These are phyloP conservation scores for Gaeumannomyces sp. DNA, from an alignment of 2,329 filamentous ascomycete genomes.

Conservation along the genomic window DNA sequence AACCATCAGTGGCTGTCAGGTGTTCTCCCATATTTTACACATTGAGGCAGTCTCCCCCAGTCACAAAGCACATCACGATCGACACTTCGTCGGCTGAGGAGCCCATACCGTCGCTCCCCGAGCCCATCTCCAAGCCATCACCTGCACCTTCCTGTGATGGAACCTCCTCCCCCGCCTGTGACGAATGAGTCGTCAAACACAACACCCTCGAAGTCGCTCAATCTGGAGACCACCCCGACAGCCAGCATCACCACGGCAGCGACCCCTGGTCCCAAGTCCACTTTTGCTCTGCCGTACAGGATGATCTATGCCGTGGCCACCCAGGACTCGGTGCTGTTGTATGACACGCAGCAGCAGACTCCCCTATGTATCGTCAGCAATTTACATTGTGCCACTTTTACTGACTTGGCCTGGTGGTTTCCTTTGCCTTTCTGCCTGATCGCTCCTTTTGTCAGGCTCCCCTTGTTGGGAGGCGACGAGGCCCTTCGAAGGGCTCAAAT, in stretches of 20 bases:
- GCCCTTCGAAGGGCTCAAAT: not conserved
- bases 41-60: constrained; percentile 59
- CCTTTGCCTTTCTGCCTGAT: not conserved
- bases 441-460: not conserved
- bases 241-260: constrained; percentile 41
- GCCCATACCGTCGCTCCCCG: constrained; percentile 74
- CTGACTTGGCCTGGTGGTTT: constrained; percentile 83
- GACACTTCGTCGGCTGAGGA: constrained; percentile 88
- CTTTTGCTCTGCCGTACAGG: constrained; percentile 82
- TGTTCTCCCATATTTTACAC: constrained; percentile 90
- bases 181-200: constrained; percentile 25
- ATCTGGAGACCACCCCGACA: constrained; percentile 37
- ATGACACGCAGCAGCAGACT: constrained; percentile 94
- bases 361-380: constrained; percentile 95
- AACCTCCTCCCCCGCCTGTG: constrained; percentile 60
- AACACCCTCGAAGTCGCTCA: not conserved
- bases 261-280: constrained; percentile 55
- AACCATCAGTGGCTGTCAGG: constrained; percentile 90
- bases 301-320: constrained; percentile 97
- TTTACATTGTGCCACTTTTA: constrained; percentile 94
- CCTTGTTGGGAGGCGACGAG: not conserved
- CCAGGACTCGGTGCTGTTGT: constrained; percentile 88
- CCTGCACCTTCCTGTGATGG: constrained; percentile 62
- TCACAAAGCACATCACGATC: constrained; percentile 85
- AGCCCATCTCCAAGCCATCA: constrained; percentile 64